Evolutionary conservation across 108 stramenopile species (phyloP).

Genomic region (Stephanodiscus minutulus): DNA sequence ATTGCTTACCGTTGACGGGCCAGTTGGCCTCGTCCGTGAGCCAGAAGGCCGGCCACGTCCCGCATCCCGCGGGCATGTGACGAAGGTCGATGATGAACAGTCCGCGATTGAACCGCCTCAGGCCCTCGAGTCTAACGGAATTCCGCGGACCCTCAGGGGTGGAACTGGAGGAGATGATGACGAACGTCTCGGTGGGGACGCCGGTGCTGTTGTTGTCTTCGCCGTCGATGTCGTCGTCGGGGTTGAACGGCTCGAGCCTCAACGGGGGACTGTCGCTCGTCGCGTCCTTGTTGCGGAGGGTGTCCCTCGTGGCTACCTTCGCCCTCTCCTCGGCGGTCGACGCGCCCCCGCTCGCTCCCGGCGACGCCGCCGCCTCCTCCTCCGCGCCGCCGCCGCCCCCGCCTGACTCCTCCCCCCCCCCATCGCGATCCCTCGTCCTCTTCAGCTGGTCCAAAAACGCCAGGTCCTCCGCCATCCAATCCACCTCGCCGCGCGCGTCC

Average conservation of each 20-base stretch:
- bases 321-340: constrained; percentile 9
- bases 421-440: constrained; percentile 20
- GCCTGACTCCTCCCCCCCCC: too few species aligned
- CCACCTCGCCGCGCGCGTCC: constrained; percentile 27
- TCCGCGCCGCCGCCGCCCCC: too few species aligned
- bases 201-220: constrained; percentile 12
- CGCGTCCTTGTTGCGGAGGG: neutral
- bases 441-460: constrained; percentile 41
- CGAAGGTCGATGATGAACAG: constrained; percentile 81
- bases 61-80: constrained; percentile 88
- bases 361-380: neutral
- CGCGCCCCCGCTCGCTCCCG: neutral
- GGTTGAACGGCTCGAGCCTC: constrained; percentile 50
- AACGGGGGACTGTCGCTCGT: constrained; percentile 12
- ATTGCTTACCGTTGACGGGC: constrained; percentile 85
- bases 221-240: constrained; percentile 11
- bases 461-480: constrained; percentile 54
- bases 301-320: constrained; percentile 1
- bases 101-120: constrained; percentile 75
- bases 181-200: constrained; percentile 65
- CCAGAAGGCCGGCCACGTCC: constrained; percentile 93
- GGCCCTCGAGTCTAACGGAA: constrained; percentile 81
- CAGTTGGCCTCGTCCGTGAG: constrained; percentile 81
- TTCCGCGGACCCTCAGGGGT: constrained; percentile 73
- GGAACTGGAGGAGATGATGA: constrained; percentile 68